Percentiles rank a stretch among this genome's conserved stretches.
Evolutionary conservation across 306 rosid genomes (phyloP).

Genomic region (Crataegus laevigata): DNA sequence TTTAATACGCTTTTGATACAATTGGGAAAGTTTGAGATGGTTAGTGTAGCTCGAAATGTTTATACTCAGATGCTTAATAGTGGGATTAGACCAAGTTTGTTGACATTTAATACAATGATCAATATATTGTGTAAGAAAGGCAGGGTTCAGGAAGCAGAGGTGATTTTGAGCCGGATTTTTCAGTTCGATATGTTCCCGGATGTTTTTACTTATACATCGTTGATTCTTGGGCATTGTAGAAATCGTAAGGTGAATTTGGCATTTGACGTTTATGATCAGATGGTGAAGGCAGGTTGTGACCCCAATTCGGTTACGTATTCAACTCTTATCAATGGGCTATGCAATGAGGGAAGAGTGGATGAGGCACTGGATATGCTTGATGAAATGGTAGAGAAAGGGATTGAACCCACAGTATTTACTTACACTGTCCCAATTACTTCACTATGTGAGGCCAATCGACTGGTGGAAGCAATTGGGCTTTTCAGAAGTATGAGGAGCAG

Average conservation of each 20-base stretch:
- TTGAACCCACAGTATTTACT: conserved; percentile 30
- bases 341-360: conserved; percentile 31
- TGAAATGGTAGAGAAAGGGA: conserved; percentile 28
- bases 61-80: conserved; percentile 23
- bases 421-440: conserved; percentile 32
- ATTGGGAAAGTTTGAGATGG: conserved; percentile 38
- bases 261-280: conserved; percentile 25
- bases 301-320: conserved; percentile 33
- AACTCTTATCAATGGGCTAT: conserved; percentile 33
- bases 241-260: conserved; percentile 23
- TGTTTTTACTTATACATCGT: conserved; percentile 35
- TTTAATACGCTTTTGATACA: conserved; percentile 38
- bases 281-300: conserved; percentile 32
- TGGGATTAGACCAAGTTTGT: conserved; percentile 27
- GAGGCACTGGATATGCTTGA: conserved; percentile 38
- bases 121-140: conserved; percentile 39
- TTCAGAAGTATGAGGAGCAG: conserved; percentile 22
- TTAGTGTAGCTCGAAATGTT: conserved; percentile 23
- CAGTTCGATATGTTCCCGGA: conserved; percentile 26
- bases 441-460: conserved; percentile 26
- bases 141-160: conserved; percentile 23
- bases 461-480: conserved; percentile 30
- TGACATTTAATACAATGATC: conserved; percentile 33
- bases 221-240: conserved; percentile 40
- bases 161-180: conserved; percentile 26